Evolutionary conservation across 345 rosid genomes (phyloP).

Genomic region (Atalantia buxifolia): DNA sequence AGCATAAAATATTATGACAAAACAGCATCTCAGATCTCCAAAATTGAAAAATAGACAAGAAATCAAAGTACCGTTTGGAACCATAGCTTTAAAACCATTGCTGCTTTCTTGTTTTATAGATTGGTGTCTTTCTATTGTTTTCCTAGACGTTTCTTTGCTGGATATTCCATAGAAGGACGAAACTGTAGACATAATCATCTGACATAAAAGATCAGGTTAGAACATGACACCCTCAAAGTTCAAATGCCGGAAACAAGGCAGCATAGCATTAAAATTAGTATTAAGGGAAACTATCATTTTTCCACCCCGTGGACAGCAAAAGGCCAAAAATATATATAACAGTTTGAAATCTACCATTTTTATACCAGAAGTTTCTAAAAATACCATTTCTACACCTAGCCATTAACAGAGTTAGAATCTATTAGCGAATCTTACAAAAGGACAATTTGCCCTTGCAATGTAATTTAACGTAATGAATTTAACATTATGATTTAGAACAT

Average conservation of each 20-base stretch:
- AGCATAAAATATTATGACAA: background rate
- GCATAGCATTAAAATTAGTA: background rate
- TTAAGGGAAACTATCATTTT: too few relatives aligned
- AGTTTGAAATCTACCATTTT: too few relatives aligned
- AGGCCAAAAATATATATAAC: too few relatives aligned
- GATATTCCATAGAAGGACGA: conserved; percentile 51
- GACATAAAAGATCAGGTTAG: conserved; percentile 26
- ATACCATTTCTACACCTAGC: too few relatives aligned
- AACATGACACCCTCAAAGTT: conserved; percentile 7
- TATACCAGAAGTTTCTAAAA: too few relatives aligned
- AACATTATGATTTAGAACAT: too few relatives aligned
- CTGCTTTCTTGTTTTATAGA: conserved; percentile 36
- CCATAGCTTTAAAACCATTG: conserved; percentile 42
- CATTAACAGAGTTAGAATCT: too few relatives aligned
- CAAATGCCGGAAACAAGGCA: background rate
- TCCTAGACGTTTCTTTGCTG: conserved; percentile 34
- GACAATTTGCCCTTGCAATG: too few relatives aligned
- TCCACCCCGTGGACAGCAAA: too few relatives aligned
- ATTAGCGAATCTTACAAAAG: too few relatives aligned
- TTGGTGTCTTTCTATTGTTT: conserved; percentile 30
- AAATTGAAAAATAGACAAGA: background rate
- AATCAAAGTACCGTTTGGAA: conserved; percentile 72
- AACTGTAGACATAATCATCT: conserved; percentile 66
- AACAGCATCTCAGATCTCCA: background rate
- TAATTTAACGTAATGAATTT: too few relatives aligned